Base-by-base conservation (phyloP, 2,329 filamentous ascomycete genomes). In the Claviceps arundinis region DNA sequence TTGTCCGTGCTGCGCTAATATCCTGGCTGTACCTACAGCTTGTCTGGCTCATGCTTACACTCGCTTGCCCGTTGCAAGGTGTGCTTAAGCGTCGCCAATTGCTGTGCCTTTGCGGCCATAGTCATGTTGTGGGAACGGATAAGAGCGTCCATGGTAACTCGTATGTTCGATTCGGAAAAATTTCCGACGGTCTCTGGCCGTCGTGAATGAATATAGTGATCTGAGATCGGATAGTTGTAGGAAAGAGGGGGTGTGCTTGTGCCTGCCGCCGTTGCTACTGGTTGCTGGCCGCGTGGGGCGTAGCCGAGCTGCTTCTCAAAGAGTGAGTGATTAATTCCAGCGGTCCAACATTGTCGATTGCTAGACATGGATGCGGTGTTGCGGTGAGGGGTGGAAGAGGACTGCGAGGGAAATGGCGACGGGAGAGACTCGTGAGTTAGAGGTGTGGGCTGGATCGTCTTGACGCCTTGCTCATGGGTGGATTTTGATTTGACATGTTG, bases 141-240 rank as follows among this genome's bases (percentile, higher is more conserved):
- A 24, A 53, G 14, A 9, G 24, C 17, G 37, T 53, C 51, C 37
- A 53, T 53, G 34, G 42, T 37, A 11, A 53, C 24, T 37, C 51
- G 51, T 47, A 50, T 43, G 14, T 14, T 26, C 5, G 51, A 50
- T 22, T 53, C 51, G 3, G 51, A 41, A 37, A 50, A 5, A 9
- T 49, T 14, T 49, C 19, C 47, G 5, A 26, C 3, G 19, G 14
- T n/a, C 13, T 37, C 37, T 47, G 16, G 24, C 4, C 2, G 17
- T 17, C 13, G 40, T 16, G 14, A 8, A 50, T 19, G 26, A 24
- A 8, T 38, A 7, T 34, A 5, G 22, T 40, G 50, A 17, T 6
- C 22, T 4, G 41, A 14, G 24, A 37, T 5, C 13, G 43, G n/a
- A 34, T 11, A 34, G 4, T 11, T 4, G 9, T 34, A 34, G 19